phyloP scores from a whole-genome alignment of 2,329 filamentous ascomycete species.

The Trichoderma koningii region DNA sequence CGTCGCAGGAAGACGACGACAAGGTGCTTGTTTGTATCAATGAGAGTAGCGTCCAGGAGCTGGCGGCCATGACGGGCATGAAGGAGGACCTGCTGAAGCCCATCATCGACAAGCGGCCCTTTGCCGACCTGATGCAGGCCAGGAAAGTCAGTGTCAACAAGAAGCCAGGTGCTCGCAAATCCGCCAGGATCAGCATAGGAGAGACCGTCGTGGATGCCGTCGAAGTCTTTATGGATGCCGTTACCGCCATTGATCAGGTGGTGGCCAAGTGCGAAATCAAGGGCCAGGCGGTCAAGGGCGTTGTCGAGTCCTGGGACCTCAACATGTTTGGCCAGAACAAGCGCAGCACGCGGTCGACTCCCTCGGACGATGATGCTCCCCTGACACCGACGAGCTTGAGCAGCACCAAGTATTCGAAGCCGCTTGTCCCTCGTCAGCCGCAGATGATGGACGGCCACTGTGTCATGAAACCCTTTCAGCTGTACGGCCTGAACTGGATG shows the following conservation, averaged over 20 bases:
- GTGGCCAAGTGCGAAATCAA: constrained; percentile 74
- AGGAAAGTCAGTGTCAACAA: constrained; percentile 61
- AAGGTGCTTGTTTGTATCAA: constrained; percentile 80
- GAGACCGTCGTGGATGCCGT: constrained; percentile 55
- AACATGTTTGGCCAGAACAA: constrained; percentile 50
- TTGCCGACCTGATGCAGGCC: constrained; percentile 65
- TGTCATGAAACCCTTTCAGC: constrained; percentile 86
- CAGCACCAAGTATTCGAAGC: constrained; percentile 40
- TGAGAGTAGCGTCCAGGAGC: constrained; percentile 69
- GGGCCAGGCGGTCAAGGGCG: constrained; percentile 57
- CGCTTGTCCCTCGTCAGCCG: constrained; percentile 65
- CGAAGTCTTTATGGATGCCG: constrained; percentile 75
- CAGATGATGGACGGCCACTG: constrained; percentile 74
- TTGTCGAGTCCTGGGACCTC: constrained; percentile 52
- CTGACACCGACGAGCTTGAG: constrained; percentile 47
- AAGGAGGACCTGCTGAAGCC: constrained; percentile 68
- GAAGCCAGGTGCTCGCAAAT: constrained; percentile 50
- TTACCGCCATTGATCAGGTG: constrained; percentile 80
- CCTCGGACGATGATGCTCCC: constrained; percentile 42
- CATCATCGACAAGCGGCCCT: constrained; percentile 75
- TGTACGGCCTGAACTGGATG: constrained; percentile 95
- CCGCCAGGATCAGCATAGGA: constrained; percentile 52
- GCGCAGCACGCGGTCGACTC: constrained; percentile 37
- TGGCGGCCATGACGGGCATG: constrained; percentile 79
- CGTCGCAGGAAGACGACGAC: constrained; percentile 40